Conservation (phyloP, 2,329 filamentous ascomycete genomes). For the Conoideocrella luteorostrata region DNA sequence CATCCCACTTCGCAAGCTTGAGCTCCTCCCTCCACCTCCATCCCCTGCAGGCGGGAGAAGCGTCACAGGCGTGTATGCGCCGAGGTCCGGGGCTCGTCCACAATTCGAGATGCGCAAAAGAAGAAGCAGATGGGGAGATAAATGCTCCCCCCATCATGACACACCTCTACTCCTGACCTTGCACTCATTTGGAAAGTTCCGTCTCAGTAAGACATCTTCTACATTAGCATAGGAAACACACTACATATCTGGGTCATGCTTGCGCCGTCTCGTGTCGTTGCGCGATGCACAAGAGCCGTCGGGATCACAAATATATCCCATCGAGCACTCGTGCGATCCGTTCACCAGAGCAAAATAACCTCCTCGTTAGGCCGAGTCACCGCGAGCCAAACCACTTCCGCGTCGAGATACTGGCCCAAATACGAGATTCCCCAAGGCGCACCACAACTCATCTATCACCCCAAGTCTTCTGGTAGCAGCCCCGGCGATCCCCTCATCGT, state of each 20-base stretch:
- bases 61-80: neutral
- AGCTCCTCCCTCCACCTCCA: no score
- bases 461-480: no score
- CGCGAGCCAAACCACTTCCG: neutral
- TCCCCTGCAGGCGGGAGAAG: neutral
- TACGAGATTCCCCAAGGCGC: slow-evolving; percentile 11
- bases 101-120: no score
- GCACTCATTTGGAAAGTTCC: no score
- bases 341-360: neutral
- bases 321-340: no score
- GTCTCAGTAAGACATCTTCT: no score
- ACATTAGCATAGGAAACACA: no score
- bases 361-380: neutral
- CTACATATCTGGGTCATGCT: neutral
- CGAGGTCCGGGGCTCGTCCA: no score
- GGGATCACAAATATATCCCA: neutral
- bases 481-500: slow-evolving; percentile 14
- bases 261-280: neutral
- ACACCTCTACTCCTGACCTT: neutral
- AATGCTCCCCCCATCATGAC: no score
- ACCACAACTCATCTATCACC: slow-evolving; percentile 8
- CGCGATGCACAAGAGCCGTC: neutral
- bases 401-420: slow-evolving; percentile 10
- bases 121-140: no score
- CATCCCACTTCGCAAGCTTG: neutral